Evolutionary conservation across 2,329 filamentous ascomycete species (phyloP), one percentile per base, ranked within the genome.

Genomic region (Helicocarpus griseus): DNA sequence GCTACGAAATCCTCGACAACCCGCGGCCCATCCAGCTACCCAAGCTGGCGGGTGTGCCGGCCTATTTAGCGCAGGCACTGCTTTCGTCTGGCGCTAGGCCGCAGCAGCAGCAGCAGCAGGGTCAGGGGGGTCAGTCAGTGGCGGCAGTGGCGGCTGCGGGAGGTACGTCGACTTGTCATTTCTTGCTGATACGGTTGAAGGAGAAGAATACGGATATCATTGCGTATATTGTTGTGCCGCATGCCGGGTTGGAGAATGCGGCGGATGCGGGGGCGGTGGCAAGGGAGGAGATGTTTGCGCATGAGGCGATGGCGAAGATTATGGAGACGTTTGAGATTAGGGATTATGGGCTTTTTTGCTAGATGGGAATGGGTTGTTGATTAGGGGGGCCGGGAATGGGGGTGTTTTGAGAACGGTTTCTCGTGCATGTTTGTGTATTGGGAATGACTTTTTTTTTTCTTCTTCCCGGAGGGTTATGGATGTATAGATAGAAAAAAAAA

Each of bases 181-280:
- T 95, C 57, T 81, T 88, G 14, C 74, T 96, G 38, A 72, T 96
- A 52, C 78, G 91, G 14, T 75, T 97, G 44, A 84, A 84, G 68
- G 77, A 80, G 61, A 77, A 89, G 64, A 76, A 75, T 52, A 91
- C 90, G 1, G 91, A 97, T 68, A 72, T 97, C 36, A 73, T 95
- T 44, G 81, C 95, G 56, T 87, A 87, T 38, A 81, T 95, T 63
- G 96, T 95, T 69, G 86, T 95, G 45, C 91, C 90, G 26, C 85
- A 93, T 66, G 83, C 85, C 7, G 83, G 88, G 29, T 80, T 91
- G 52, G 82, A 82, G 14, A 82, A 79, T 64, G 77, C 79, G 62
- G 86, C 83, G 3, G 77, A 81, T 66, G 70, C 87, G 57, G 83
- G 87, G 61, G 84, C 83, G 48, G 77, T 84, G 60, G 79, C 78